Conservation (phyloP, 352 stramenopile species). For the Phytophthora kernoviae region DNA sequence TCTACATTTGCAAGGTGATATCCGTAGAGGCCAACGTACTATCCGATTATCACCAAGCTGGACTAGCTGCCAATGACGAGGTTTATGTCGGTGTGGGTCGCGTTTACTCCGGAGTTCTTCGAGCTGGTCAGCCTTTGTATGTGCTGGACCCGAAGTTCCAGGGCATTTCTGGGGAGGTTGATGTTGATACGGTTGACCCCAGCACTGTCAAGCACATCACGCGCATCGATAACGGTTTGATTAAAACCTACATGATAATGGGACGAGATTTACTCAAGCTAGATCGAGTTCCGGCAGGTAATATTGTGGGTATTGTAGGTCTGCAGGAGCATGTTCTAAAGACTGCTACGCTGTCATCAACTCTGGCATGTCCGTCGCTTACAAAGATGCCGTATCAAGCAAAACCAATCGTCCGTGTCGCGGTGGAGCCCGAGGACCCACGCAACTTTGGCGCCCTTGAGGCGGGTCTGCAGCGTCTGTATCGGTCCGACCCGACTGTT, state of each 20-base stretch:
- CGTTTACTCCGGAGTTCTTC: conserved; percentile 90
- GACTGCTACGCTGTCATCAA: conserved; percentile 88
- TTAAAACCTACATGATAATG: conserved; percentile 94
- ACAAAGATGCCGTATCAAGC: conserved; percentile 90
- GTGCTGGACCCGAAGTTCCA: conserved; percentile 93
- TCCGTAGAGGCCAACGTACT: conserved; percentile 88
- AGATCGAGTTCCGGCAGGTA: conserved; percentile 82
- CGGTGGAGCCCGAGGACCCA: conserved; percentile 89
- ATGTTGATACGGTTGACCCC: conserved; percentile 33
- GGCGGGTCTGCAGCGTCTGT: conserved; percentile 88
- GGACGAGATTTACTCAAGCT: conserved; percentile 85
- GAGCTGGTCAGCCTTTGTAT: conserved; percentile 61
- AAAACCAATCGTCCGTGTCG: conserved; percentile 93
- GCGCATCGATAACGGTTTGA: conserved; percentile 43
- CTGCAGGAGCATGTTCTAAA: conserved; percentile 90
- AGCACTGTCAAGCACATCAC: conserved; percentile 61
- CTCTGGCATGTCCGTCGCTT: conserved; percentile 79
- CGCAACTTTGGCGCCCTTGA: conserved; percentile 87
- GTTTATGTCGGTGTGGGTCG: conserved; percentile 93
- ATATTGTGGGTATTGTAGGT: conserved; percentile 90
- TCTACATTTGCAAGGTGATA: conserved; percentile 94
- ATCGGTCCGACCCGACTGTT: conserved; percentile 92
- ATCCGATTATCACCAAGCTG: conserved; percentile 65
- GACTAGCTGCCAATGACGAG: conserved; percentile 54
- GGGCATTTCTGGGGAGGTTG: conserved; percentile 42